Evolutionary conservation across 2,329 filamentous ascomycete species (phyloP).

Genomic region (Bipolaris cookei): DNA sequence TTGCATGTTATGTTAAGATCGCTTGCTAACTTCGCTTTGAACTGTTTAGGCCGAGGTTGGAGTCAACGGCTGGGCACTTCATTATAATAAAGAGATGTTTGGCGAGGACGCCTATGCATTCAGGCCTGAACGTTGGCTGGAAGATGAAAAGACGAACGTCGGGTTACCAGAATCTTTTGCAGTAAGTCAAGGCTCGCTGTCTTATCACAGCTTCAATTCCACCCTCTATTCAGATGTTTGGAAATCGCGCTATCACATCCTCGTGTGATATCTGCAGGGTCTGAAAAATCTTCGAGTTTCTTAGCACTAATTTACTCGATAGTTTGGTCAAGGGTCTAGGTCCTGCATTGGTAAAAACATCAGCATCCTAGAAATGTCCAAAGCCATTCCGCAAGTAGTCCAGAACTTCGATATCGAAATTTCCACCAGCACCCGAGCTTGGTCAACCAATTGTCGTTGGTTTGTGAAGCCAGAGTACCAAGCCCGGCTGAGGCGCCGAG

Average conservation of each 20-base stretch:
- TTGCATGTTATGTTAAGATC: neutral
- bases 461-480: neutral
- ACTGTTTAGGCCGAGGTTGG: neutral
- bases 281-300: too few relatives aligned
- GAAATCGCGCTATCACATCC: too few relatives aligned
- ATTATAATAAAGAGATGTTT: neutral
- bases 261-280: too few relatives aligned
- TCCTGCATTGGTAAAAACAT: neutral
- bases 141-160: neutral
- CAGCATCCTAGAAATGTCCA: neutral
- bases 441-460: neutral
- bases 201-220: too few relatives aligned
- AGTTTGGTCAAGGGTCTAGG: neutral
- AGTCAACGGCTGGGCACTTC: neutral
- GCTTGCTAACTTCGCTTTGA: neutral
- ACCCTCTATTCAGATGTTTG: too few relatives aligned
- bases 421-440: neutral
- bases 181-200: neutral
- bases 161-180: neutral
- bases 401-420: neutral
- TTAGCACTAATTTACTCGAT: neutral
- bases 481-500: neutral
- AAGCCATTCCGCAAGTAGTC: neutral
- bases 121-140: neutral
- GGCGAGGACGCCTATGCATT: neutral